Conservation (phyloP, 2,329 filamentous ascomycete species). For the Xylariaceae sp. region DNA sequence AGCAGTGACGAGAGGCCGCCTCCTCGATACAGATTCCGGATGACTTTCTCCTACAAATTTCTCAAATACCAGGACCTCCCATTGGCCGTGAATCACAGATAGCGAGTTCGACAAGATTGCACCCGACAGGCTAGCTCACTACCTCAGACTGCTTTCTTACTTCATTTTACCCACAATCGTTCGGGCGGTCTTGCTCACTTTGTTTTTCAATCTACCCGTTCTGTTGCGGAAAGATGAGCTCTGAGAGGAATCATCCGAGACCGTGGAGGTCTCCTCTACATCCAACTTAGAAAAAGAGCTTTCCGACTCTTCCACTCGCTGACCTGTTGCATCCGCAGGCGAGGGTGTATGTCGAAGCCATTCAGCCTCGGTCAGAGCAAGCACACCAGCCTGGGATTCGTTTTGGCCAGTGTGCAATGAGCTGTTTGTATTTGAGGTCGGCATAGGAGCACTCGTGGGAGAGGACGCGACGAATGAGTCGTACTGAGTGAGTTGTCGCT, state of each 20-base stretch:
- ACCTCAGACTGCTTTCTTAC: not conserved
- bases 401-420: conserved; percentile 3
- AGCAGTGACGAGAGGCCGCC: not conserved
- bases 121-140: not conserved
- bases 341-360: conserved; percentile 32
- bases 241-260: not conserved
- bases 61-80: not conserved
- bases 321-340: conserved; percentile 19
- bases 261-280: not conserved
- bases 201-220: not conserved
- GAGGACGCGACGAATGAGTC: conserved; percentile 24
- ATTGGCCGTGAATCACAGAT: conserved; percentile 1
- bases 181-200: conserved; percentile 3
- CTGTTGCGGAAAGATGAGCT: not conserved
- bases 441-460: conserved; percentile 12
- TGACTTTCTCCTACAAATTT: conserved; percentile 2
- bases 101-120: not conserved
- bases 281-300: conserved; percentile 19
- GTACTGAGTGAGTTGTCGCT: conserved; percentile 28
- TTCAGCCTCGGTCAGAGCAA: conserved; percentile 29
- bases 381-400: conserved; percentile 8
- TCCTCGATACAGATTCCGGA: not conserved
- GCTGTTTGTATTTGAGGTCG: conserved; percentile 12
- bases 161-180: conserved; percentile 20
- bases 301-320: conserved; percentile 18